A percentile compares a stretch with the other conserved stretches of the same genome.
These are phyloP conservation scores for Trichoderma asperellum DNA, from an alignment of 2,329 filamentous ascomycete species.

Conservation along the genomic window DNA sequence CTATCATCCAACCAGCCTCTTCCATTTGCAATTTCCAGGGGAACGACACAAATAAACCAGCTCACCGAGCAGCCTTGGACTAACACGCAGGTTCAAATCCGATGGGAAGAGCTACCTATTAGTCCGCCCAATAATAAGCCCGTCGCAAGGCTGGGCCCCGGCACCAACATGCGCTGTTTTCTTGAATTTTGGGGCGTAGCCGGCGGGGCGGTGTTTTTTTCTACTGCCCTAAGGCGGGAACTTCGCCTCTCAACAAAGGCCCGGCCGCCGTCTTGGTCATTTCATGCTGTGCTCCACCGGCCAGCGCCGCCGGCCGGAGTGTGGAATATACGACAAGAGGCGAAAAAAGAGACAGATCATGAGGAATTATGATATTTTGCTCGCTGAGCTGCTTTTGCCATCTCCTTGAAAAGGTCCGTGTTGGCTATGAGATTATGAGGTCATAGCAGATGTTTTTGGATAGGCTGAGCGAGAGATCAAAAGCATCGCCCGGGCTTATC, in stretches of 20 bases:
- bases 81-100: slow-evolving; percentile 3
- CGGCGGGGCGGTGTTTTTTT: slow-evolving; percentile 23
- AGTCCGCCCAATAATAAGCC: not conserved
- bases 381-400: not conserved
- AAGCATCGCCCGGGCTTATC: not conserved
- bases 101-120: not conserved
- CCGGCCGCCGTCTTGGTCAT: not conserved
- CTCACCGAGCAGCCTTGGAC: slow-evolving; percentile 6
- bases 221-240: not conserved
- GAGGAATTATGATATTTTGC: not conserved
- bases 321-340: not conserved
- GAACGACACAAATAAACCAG: not conserved
- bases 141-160: slow-evolving; percentile 17
- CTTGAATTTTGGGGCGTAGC: slow-evolving; percentile 18
- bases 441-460: slow-evolving; percentile 10
- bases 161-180: slow-evolving; percentile 24
- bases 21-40: not conserved
- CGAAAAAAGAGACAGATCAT: not conserved
- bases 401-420: not conserved
- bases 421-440: not conserved
- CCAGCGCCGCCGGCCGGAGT: slow-evolving; percentile 3
- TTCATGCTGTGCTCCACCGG: slow-evolving; percentile 9
- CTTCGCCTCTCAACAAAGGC: slow-evolving; percentile 22
- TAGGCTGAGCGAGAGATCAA: slow-evolving; percentile 12
- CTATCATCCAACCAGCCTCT: not conserved